phyloP scores from a whole-genome alignment of 108 stramenopile species.

The Aureococcus anophagefferens region DNA sequence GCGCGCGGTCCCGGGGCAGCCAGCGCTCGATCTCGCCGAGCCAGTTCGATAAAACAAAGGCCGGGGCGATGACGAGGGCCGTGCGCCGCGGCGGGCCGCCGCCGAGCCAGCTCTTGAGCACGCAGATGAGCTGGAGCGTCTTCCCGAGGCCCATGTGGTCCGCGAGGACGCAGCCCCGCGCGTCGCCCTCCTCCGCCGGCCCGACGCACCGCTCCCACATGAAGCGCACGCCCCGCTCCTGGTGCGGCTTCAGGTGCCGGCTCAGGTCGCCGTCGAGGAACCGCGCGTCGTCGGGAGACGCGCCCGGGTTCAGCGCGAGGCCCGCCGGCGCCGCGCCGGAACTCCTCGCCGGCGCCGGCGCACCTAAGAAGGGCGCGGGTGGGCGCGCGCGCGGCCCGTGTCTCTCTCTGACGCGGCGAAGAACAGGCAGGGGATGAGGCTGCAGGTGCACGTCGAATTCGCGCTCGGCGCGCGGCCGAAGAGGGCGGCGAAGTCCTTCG shows the following conservation, averaged over 20 bases:
- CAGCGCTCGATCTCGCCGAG: slow-evolving; percentile 7
- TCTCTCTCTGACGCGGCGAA: too few species aligned
- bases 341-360: background rate
- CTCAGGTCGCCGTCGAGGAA: slow-evolving; percentile 1
- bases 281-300: background rate
- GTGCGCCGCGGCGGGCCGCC: background rate
- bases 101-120: background rate
- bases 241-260: slow-evolving; percentile 6
- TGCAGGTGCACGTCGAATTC: background rate
- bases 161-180: slow-evolving; percentile 11
- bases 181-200: background rate
- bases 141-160: slow-evolving; percentile 24
- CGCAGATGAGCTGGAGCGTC: slow-evolving; percentile 14
- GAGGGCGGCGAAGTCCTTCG: too few species aligned
- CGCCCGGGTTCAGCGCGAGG: background rate
- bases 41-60: slow-evolving; percentile 13
- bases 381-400: too few species aligned
- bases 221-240: slow-evolving; percentile 8
- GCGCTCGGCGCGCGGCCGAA: too few species aligned
- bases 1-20: background rate
- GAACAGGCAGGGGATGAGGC: background rate
- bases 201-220: background rate
- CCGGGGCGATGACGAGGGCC: slow-evolving; percentile 6
- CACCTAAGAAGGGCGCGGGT: too few species aligned
- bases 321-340: background rate